Evolutionary conservation across 148 eudicot species (phyloP).

Genomic region (Tetragonia tetragonoides): DNA sequence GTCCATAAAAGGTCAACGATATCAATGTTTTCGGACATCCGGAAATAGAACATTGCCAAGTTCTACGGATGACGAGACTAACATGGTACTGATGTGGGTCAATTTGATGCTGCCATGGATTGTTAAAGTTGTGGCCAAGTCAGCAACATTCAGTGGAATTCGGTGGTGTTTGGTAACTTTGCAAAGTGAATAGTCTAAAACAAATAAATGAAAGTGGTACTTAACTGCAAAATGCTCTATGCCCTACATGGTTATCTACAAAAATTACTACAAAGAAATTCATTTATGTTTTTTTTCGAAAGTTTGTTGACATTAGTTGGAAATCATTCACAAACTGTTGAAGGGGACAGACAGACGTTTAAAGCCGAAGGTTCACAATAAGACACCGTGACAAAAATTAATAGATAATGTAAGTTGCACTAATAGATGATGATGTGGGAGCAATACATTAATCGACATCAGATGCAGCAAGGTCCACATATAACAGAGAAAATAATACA

Average conservation of each 20-base stretch:
- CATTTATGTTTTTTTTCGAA: not conserved
- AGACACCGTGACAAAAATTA: not conserved
- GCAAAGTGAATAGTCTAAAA: too few species aligned
- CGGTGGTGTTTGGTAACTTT: too few species aligned
- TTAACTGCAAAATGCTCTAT: not conserved
- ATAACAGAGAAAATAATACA: not conserved
- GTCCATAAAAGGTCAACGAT: too few species aligned
- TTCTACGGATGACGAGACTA: too few species aligned
- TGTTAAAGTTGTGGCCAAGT: too few species aligned
- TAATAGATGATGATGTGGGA: not conserved
- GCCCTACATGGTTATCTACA: not conserved
- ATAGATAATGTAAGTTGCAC: not conserved
- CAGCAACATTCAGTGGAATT: too few species aligned
- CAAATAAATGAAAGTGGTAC: not conserved
- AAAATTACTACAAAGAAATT: not conserved
- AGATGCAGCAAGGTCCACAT: not conserved
- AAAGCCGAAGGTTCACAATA: not conserved
- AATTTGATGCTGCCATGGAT: too few species aligned
- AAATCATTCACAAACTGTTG: not conserved
- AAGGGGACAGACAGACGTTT: too few species aligned
- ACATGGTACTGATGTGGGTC: too few species aligned
- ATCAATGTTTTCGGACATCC: too few species aligned
- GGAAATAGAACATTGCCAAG: too few species aligned
- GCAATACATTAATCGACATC: not conserved
- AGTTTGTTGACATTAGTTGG: not conserved